Evolutionary conservation across 2,329 filamentous ascomycete species (phyloP), one percentile per base, ranked within the genome.

Genomic region (Davidsoniella virescens): DNA sequence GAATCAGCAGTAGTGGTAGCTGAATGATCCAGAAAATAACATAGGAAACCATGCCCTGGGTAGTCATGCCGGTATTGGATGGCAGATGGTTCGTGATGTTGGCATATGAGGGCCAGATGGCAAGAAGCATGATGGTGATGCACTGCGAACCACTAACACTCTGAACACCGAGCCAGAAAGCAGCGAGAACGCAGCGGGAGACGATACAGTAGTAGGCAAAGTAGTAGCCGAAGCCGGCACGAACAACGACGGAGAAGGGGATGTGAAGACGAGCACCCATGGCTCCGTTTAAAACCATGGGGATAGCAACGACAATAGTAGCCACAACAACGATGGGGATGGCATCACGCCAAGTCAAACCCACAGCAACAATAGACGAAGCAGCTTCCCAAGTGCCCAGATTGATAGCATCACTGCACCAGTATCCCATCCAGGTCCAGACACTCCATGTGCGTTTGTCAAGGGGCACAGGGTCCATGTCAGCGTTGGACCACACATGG

Each of bases 1-100:
- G 62, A 41, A 71, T 67, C 59, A 63, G 69, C 29, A 70, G 58
- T 5, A 71, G 60, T 1, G 60, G 60, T 6, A 67, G 66, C 55
- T 71, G 69, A 3, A 67, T 57, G 39, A 69, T 65, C 64, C 68
- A 72, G 56, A 69, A 71, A 12, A 71, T 57, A 48, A 72, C 67
- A 53, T 67, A 64, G 37, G 62, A 70, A 4, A 70, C 57, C 54
- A 71, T 57, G 2, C 61, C 64, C 17, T 65, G 63, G 41, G 64
- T 60, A 54, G 56, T 56, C 50, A 60, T 56, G 9, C 63, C 62
- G 7, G 61, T 60, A 17, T 57, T 59, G 1, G 56, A 57, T 2
- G 64, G 61, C n/a, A 70, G 59, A 36, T 61, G 59, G 49, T 69
- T 68, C 4, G 63, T 60, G n/a, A 68, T 58, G 54, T 58, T 59